These are phyloP conservation scores for Pseudocercospora fijiensis DNA, from an alignment of 2,329 filamentous ascomycete genomes.

Conservation along the genomic window DNA sequence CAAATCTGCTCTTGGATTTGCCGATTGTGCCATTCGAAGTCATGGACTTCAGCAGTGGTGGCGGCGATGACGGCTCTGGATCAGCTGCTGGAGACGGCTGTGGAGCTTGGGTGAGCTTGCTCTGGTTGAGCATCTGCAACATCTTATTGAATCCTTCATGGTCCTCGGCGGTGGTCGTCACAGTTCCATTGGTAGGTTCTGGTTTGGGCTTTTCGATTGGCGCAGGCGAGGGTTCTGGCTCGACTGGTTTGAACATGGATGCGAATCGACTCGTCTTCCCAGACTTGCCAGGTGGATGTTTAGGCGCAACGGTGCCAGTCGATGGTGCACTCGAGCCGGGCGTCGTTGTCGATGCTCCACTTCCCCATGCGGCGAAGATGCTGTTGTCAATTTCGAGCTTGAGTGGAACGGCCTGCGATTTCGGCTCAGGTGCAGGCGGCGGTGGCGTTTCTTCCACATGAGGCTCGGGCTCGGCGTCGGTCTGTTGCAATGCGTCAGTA, in stretches of 20 bases:
- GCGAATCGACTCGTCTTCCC: slow-evolving; percentile 81
- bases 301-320: slow-evolving; percentile 14
- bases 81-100: slow-evolving; percentile 30
- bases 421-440: slow-evolving; percentile 22
- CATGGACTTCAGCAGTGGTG: slow-evolving; percentile 23
- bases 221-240: slow-evolving; percentile 20
- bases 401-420: slow-evolving; percentile 57
- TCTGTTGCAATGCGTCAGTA: neutral
- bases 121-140: slow-evolving; percentile 71
- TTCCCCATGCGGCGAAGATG: slow-evolving; percentile 65
- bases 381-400: slow-evolving; percentile 68
- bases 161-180: slow-evolving; percentile 60
- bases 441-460: neutral
- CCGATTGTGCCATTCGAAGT: slow-evolving; percentile 27
- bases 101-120: slow-evolving; percentile 34
- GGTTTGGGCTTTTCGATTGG: slow-evolving; percentile 15
- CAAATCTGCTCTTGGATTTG: slow-evolving; percentile 36
- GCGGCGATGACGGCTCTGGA: slow-evolving; percentile 31
- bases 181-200: slow-evolving; percentile 29
- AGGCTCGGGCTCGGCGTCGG: neutral
- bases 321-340: slow-evolving; percentile 18
- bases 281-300: slow-evolving; percentile 46
- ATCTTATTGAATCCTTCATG: slow-evolving; percentile 75
- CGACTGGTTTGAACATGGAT: slow-evolving; percentile 58
- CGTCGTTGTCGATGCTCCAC: slow-evolving; percentile 38